Evolutionary conservation across 75 land plant species (phyloP), one percentile per base, ranked within the genome.

Genomic region (Pinus tabuliformis): DNA sequence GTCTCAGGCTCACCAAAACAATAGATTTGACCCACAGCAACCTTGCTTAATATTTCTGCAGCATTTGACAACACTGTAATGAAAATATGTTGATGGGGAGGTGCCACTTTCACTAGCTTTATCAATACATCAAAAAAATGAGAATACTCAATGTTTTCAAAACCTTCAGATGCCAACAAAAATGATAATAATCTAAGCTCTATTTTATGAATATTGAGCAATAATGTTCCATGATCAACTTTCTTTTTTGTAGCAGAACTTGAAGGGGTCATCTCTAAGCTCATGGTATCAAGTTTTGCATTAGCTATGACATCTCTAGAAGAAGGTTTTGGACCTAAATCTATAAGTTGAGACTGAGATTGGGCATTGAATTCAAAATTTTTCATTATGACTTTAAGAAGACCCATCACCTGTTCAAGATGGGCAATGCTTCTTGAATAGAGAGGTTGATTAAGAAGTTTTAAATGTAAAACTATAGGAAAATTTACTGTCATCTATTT

Each of bases 341-440:
- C 18, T 73, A 89, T 36, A 28, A 52, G 74, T 56, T 26, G 79
- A 28, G 88, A 73, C 20, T 83, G 73, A 12, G 80, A 70, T 72
- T 24, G 62, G 9, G 81, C 39, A 36, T 87, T 87, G 56, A 59
- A 77, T 70, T 85, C 87, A 74, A 88, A 90, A 78, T 80, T 84
- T 39, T 85, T 88, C 57, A 94, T 91, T 72, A 97, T 78, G 39
- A 97, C 99, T 73, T 95, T 98, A 73, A 97, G 74, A 72, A 97
- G 83, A 22, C 92, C 88, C 75, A 97, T 82, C 33, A 97, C 83
- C 99, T 97, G 88, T 73, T 97, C 99, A 74, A 97, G 85, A 86
- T 97, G 99, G n/a, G 93, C 91, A 76, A 91, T 87, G 80, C 98
- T 97, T 72, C 96, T 91, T 77, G 88, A 82, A 76, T 97, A 97